Evolutionary conservation across 192 early-diverging fungal genomes (phyloP).

Genomic region (Spizellomyces punctatus): DNA sequence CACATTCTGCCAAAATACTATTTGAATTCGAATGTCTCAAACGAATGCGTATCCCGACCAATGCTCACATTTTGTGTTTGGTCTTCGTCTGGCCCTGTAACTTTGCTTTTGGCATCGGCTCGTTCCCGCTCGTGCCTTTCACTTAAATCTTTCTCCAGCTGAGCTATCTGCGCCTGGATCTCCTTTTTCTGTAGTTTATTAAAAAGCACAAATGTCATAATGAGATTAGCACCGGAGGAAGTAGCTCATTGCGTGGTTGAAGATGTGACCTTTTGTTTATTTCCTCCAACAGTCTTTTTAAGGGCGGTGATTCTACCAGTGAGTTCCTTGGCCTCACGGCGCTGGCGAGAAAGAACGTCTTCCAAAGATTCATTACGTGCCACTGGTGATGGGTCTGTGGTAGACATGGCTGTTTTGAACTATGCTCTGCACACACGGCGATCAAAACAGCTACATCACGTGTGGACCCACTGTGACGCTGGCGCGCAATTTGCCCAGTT

Average conservation of each 20-base stretch:
- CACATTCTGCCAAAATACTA: too few relatives aligned
- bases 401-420: too few relatives aligned
- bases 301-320: constrained; percentile 65
- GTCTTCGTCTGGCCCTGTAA: too few relatives aligned
- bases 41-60: background rate
- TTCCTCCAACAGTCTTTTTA: constrained; percentile 78
- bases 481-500: too few relatives aligned
- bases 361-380: constrained; percentile 54
- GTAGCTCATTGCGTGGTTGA: background rate
- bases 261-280: constrained; percentile 63
- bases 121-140: constrained; percentile 61
- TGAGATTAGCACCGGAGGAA: background rate
- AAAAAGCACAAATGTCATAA: background rate
- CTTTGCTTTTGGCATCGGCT: too few relatives aligned
- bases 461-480: too few relatives aligned
- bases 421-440: too few relatives aligned
- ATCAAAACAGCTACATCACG: too few relatives aligned
- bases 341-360: constrained; percentile 71
- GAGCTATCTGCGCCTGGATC: constrained; percentile 66
- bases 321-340: constrained; percentile 77
- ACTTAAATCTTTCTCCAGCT: constrained; percentile 64
- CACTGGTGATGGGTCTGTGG: too few relatives aligned
- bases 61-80: background rate
- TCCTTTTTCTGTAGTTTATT: constrained; percentile 74
- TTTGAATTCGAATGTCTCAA: background rate